A percentile compares a stretch with the other conserved stretches of the same genome.
Conservation (phyloP, 805 yeast genomes). For the Lachancea nothofagi region DNA sequence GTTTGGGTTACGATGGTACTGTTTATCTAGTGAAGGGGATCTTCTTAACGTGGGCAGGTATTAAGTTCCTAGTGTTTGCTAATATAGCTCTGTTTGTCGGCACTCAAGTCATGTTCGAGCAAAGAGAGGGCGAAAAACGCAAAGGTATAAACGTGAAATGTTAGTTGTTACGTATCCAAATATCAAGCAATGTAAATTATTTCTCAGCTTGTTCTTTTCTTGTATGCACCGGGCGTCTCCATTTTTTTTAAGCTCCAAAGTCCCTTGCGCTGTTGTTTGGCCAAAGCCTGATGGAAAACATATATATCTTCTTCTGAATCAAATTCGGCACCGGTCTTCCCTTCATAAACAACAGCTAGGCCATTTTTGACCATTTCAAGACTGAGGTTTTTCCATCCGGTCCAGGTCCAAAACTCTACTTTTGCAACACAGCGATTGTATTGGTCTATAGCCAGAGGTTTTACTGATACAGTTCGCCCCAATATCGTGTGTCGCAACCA, state of each 20-base stretch:
- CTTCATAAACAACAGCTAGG: conserved; percentile 83
- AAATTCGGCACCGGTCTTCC: conserved; percentile 74
- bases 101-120: conserved; percentile 89
- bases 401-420: conserved; percentile 48
- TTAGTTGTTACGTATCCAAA: conserved; percentile 12
- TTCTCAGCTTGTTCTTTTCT: conserved; percentile 38
- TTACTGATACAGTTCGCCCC: conserved; percentile 64
- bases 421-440: conserved; percentile 84
- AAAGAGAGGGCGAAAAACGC: conserved; percentile 80
- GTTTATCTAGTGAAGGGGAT: conserved; percentile 57
- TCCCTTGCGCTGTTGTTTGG: conserved; percentile 55
- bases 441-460: conserved; percentile 81
- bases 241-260: conserved; percentile 58
- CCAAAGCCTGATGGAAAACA: conserved; percentile 51
- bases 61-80: conserved; percentile 54
- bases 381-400: conserved; percentile 75
- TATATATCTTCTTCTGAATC: conserved; percentile 68
- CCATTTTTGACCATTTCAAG: conserved; percentile 83
- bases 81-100: conserved; percentile 71
- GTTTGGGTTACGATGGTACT: conserved; percentile 87
- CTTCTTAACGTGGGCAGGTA: conserved; percentile 66
- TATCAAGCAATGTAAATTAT: background rate
- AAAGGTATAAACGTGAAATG: conserved; percentile 80
- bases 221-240: conserved; percentile 76
- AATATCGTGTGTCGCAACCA: conserved; percentile 68